Base-by-base conservation (phyloP, 768 basidiomycete species). In the Russula sp. region DNA sequence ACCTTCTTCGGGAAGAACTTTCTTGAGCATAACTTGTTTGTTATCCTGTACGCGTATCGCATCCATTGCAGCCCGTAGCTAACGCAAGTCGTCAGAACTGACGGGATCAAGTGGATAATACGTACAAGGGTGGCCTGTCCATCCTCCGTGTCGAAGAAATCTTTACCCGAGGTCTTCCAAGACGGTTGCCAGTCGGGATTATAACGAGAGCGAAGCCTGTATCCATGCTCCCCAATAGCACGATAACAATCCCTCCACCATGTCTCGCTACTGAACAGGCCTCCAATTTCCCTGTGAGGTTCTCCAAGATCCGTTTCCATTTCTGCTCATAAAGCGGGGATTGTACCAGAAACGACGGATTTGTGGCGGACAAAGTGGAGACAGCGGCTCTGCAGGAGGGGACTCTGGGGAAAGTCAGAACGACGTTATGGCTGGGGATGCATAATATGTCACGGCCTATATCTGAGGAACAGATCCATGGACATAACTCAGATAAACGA, bases 1-100 rank as follows among this genome's bases (percentile, higher is more conserved):
- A 11, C 57, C 37, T 14, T 45, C 53, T 1, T 55, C 56, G 4
- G 54, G 40, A 6, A 54, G 58, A 6, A 68, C 56, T 39, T 59
- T 59, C 61, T 69, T 69, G 40, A 69, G 40, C 48, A 52, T 64
- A 0, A 69, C 63, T 16, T 57, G 48, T 34, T 45, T 56, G 6
- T 57, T 37, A 32, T 69, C 67, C 0, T 45, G 44, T 0, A 64
- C 32, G 2, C 67, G 67, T 7, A n/a, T 59, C 0, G 65, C 67
- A 32, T 68, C 68, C 20, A 68, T 63, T 20, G 18, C 27, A 16
- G 53, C 59, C 9, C 59, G 16, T 44, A 27, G 27, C 27, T 27
- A 27, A 27, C 27, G 27, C 27, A 27, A 27, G 27, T 27, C 27
- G 27, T 27, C 42, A 42, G 7, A 16, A 6, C 18, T 16, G 14